phyloP scores from a whole-genome alignment of 2,329 filamentous ascomycete species.

The Penicillium sp. region DNA sequence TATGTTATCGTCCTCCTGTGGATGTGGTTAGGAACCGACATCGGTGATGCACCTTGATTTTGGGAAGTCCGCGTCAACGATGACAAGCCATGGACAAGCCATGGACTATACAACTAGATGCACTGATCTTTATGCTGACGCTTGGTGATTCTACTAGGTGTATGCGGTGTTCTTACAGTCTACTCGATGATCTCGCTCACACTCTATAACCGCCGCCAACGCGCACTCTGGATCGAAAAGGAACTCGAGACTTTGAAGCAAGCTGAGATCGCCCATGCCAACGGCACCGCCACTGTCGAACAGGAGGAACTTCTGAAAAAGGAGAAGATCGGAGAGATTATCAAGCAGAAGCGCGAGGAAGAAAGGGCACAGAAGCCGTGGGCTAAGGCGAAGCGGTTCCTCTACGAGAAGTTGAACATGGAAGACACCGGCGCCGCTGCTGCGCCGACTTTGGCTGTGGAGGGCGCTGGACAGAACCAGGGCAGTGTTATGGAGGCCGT shows the following conservation, averaged over 20 bases:
- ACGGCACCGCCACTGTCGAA: conserved; percentile 39
- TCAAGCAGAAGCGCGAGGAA: conserved; percentile 40
- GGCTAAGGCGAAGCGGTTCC: conserved; percentile 38
- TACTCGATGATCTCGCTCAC: conserved; percentile 65
- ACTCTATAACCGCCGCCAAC: conserved; percentile 63
- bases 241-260: conserved; percentile 43
- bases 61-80: background rate
- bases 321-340: conserved; percentile 44
- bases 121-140: background rate
- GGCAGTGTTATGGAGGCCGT: conserved; percentile 35
- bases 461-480: conserved; percentile 16
- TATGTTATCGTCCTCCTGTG: conserved; percentile 34
- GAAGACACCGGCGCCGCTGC: conserved; percentile 28
- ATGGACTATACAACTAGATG: background rate
- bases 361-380: conserved; percentile 38
- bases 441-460: conserved; percentile 8
- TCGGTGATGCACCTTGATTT: background rate
- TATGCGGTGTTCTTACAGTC: conserved; percentile 58
- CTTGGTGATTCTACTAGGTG: conserved; percentile 41
- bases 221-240: conserved; percentile 57
- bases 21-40: background rate
- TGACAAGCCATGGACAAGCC: background rate
- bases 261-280: conserved; percentile 42
- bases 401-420: conserved; percentile 39
- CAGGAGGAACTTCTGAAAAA: conserved; percentile 45